Evolutionary conservation across 306 rosid species (phyloP).

Genomic region (Hippophae rhamnoides): DNA sequence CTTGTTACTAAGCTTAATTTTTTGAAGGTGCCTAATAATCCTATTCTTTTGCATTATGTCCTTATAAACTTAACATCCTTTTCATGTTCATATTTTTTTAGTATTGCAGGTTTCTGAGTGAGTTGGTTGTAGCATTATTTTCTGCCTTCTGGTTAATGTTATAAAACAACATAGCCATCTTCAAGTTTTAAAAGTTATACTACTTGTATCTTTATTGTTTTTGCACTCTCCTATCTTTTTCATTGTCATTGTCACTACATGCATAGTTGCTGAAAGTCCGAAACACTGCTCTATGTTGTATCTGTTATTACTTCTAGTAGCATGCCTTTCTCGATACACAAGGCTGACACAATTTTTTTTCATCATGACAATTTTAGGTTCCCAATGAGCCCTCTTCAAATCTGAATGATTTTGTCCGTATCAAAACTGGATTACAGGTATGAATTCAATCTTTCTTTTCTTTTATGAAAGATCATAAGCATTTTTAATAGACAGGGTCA

Average conservation of each 20-base stretch:
- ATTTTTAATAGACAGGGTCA: not conserved
- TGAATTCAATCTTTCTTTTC: conserved; percentile 4
- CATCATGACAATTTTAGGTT: conserved; percentile 40
- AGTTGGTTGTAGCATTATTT: conserved; percentile 12
- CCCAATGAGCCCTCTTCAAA: conserved; percentile 53
- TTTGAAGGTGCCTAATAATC: conserved; percentile 43
- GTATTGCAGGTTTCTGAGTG: not conserved
- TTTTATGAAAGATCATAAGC: not conserved
- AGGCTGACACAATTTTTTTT: not conserved
- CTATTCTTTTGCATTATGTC: not conserved
- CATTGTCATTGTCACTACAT: not conserved
- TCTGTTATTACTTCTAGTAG: conserved; percentile 10
- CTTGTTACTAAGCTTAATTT: conserved; percentile 52
- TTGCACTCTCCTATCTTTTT: not conserved
- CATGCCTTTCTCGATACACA: not conserved
- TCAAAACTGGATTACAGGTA: conserved; percentile 85
- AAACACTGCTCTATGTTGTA: not conserved
- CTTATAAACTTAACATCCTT: too few relatives aligned
- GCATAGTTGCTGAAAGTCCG: too few relatives aligned
- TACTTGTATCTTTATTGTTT: conserved; percentile 2
- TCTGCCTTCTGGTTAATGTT: conserved; percentile 1
- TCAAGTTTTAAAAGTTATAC: conserved; percentile 9
- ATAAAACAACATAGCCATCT: not conserved
- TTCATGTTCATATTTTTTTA: too few relatives aligned
- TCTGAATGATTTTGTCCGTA: conserved; percentile 68